phyloP scores from a whole-genome alignment of 768 basidiomycete genomes.

The Suillus alpinus region DNA sequence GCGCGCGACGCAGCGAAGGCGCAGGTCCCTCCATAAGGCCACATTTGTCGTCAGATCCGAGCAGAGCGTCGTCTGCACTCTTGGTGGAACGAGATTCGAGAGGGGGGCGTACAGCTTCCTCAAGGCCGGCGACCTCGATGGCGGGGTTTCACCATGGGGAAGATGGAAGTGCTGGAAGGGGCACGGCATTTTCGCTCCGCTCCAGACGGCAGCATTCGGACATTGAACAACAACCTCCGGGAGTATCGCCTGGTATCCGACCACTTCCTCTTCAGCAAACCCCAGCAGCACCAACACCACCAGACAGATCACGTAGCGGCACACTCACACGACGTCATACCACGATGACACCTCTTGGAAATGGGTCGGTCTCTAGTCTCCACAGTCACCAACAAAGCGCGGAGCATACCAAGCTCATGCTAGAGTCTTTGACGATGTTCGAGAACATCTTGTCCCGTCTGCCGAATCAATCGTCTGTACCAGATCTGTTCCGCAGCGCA shows the following conservation, averaged over 20 bases:
- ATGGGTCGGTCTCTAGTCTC: constrained; percentile 10
- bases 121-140: constrained; percentile 56
- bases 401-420: constrained; percentile 70
- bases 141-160: constrained; percentile 41
- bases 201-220: constrained; percentile 20
- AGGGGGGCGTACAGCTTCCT: constrained; percentile 16
- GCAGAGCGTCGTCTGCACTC: constrained; percentile 15
- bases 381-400: constrained; percentile 24
- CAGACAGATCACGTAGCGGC: constrained; percentile 12
- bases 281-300: constrained; percentile 12
- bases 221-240: constrained; percentile 13
- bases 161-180: constrained; percentile 9
- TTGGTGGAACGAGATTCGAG: constrained; percentile 19
- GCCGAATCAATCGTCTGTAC: constrained; percentile 43
- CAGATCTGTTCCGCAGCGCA: constrained; percentile 60
- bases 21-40: constrained; percentile 18
- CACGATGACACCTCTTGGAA: constrained; percentile 17
- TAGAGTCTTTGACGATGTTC: constrained; percentile 68
- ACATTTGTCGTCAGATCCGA: constrained; percentile 25
- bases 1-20: constrained; percentile 18
- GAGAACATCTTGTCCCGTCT: constrained; percentile 62
- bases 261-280: constrained; percentile 14
- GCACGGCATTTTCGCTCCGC: constrained; percentile 14
- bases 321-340: constrained; percentile 12
- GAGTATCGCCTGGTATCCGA: constrained; percentile 14